phyloP scores from a whole-genome alignment of 2,329 filamentous ascomycete species.

The Fusarium zealandicum region DNA sequence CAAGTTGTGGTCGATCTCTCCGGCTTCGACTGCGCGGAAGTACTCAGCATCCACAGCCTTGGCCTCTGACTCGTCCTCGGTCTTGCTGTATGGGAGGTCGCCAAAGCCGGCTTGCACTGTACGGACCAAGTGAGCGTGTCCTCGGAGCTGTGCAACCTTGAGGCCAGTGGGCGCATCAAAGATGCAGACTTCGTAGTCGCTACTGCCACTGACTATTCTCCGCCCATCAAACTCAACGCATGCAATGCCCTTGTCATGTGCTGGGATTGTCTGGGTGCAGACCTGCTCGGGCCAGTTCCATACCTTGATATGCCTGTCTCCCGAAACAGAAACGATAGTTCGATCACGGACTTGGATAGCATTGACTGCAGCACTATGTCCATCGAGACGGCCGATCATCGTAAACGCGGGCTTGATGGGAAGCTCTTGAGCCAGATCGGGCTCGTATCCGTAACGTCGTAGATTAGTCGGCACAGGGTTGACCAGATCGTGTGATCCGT shows the following conservation, averaged over 20 bases:
- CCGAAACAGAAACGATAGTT: constrained; percentile 92
- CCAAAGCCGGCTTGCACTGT: constrained; percentile 96
- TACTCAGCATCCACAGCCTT: constrained; percentile 76
- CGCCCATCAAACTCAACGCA: constrained; percentile 96
- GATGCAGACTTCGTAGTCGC: constrained; percentile 94
- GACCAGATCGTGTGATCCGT: constrained; percentile 52
- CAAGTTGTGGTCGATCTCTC: constrained; percentile 51
- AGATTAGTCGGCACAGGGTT: constrained; percentile 61
- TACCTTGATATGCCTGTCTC: constrained; percentile 90
- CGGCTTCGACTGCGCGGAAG: constrained; percentile 65
- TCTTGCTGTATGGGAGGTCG: constrained; percentile 80
- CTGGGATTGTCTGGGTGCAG: constrained; percentile 79
- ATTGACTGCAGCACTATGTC: constrained; percentile 92
- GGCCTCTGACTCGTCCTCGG: constrained; percentile 77
- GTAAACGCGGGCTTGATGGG: constrained; percentile 71
- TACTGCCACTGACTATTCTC: constrained; percentile 93
- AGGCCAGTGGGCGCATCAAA: constrained; percentile 87
- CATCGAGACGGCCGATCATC: constrained; percentile 79
- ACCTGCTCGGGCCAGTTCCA: constrained; percentile 87
- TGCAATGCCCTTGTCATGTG: constrained; percentile 93
- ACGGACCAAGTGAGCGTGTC: constrained; percentile 84
- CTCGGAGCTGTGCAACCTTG: constrained; percentile 86
- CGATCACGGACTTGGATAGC: constrained; percentile 88
- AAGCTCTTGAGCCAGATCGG: constrained; percentile 54
- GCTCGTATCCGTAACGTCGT: constrained; percentile 63